Evolutionary conservation across 1,139 yeast genomes (phyloP).

Genomic region (Kurtzmaniella quercitrusa): DNA sequence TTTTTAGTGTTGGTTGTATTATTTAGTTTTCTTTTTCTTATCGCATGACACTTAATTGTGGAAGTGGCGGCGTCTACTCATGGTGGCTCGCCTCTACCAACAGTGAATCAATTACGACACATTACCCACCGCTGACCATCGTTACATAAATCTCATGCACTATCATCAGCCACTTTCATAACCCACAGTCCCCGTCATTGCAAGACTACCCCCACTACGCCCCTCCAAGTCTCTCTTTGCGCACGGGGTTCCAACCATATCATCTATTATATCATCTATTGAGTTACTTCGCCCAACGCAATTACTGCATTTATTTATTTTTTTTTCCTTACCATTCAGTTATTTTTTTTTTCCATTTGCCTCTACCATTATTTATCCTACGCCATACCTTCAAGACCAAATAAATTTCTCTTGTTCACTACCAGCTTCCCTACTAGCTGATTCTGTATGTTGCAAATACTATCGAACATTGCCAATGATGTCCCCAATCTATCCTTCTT

Average conservation of each 20-base stretch:
- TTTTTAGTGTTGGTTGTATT: too few species aligned
- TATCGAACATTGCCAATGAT: slow-evolving; percentile 3
- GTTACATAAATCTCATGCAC: too few species aligned
- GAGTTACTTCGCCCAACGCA: background rate
- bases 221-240: too few species aligned
- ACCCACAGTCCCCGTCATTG: too few species aligned
- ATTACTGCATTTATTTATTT: background rate
- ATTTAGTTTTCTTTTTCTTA: slow-evolving; percentile 1
- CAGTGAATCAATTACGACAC: too few species aligned
- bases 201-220: too few species aligned
- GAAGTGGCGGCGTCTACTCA: too few species aligned
- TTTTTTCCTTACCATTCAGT: background rate
- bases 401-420: background rate
- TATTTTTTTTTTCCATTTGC: background rate
- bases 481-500: slow-evolving; percentile 38
- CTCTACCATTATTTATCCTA: background rate
- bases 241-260: too few species aligned
- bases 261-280: background rate
- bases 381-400: background rate
- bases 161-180: too few species aligned
- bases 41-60: slow-evolving; percentile 1
- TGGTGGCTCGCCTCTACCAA: too few species aligned
- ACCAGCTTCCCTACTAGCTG: background rate
- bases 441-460: slow-evolving; percentile 3
- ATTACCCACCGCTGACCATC: too few species aligned